Percentiles rank a stretch among this genome's conserved stretches.
These are phyloP conservation scores for Biscogniauxia sp. DNA, from an alignment of 2,329 filamentous ascomycete genomes.

Conservation along the genomic window DNA sequence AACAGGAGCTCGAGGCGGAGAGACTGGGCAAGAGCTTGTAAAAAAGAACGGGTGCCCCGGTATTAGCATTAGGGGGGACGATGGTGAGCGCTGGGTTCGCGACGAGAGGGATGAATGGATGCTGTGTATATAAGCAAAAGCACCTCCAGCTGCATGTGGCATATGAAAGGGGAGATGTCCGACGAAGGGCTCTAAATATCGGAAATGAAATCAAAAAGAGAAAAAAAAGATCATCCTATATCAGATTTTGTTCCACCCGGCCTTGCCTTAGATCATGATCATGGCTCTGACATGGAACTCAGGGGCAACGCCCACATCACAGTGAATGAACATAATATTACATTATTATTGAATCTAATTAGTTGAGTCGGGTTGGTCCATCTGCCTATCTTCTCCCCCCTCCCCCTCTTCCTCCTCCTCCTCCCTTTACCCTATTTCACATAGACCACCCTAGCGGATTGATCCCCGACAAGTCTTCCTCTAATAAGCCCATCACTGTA, in stretches of 20 bases:
- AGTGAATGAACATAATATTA: neutral
- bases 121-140: constrained; percentile 14
- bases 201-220: neutral
- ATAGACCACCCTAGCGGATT: constrained; percentile 25
- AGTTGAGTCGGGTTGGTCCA: constrained; percentile 9
- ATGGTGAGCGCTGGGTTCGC: no score
- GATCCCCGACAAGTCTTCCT: constrained; percentile 33
- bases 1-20: constrained; percentile 88
- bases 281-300: no score
- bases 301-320: no score
- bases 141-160: neutral
- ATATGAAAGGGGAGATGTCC: constrained; percentile 1
- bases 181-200: neutral
- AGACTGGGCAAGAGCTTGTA: constrained; percentile 32
- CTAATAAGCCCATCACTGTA: constrained; percentile 29
- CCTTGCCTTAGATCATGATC: no score
- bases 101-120: neutral
- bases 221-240: neutral
- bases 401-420: neutral
- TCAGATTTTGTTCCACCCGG: neutral
- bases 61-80: neutral
- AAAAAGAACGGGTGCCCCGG: neutral
- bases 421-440: constrained; percentile 5
- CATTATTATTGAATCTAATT: neutral
- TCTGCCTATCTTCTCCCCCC: neutral